Conservation (phyloP, 768 basidiomycete species). For the Auricularia cornea region DNA sequence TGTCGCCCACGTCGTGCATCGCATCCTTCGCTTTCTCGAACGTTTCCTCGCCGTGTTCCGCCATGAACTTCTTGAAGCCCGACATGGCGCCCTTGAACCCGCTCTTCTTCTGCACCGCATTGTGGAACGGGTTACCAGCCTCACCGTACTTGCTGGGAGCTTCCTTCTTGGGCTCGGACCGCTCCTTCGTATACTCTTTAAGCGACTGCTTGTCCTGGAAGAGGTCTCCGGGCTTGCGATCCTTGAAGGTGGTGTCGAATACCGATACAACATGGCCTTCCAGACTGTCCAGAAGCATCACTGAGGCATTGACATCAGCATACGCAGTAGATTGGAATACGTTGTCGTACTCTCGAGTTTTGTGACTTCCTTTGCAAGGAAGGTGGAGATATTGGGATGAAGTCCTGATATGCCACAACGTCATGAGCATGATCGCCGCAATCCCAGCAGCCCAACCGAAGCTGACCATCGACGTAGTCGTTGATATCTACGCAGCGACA, state of each 20-base stretch:
- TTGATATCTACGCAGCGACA: conserved; percentile 1
- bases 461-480: not conserved
- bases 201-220: not conserved
- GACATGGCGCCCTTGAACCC: not conserved
- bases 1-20: not conserved
- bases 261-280: not conserved
- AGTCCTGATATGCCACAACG: not conserved
- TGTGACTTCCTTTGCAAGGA: not conserved
- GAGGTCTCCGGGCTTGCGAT: not conserved
- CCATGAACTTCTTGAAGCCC: not conserved
- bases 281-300: not conserved
- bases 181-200: not conserved
- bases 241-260: not conserved
- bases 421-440: not conserved
- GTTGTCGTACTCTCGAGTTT: not conserved
- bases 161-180: not conserved
- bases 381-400: not conserved
- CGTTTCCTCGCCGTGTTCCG: not conserved
- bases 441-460: not conserved
- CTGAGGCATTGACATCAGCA: too few relatives aligned
- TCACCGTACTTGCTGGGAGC: not conserved
- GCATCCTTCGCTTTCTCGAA: not conserved
- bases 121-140: not conserved
- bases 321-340: not conserved
- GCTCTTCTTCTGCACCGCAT: not conserved